Conservation (phyloP, 352 stramenopile genomes). For the Phytophthora pseudosyringae region DNA sequence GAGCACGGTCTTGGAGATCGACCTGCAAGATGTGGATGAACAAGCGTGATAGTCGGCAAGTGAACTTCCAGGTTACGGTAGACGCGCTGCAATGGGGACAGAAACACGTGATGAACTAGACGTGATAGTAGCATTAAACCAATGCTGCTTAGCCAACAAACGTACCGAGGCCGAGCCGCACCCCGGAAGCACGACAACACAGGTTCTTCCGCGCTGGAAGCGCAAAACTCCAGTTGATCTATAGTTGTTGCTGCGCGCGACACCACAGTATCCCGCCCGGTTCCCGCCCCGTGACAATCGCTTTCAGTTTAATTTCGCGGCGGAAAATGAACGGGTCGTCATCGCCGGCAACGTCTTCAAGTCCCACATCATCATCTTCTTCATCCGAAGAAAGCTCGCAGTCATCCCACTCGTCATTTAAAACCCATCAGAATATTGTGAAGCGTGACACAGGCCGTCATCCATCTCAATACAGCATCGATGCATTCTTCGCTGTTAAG, state of each 20-base stretch:
- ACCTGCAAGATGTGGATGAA: no score
- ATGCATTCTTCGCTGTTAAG: not conserved
- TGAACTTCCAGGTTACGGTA: no score
- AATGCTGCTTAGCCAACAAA: no score
- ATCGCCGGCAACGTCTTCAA: not conserved
- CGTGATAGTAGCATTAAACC: no score
- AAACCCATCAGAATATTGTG: not conserved
- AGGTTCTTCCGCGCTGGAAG: no score
- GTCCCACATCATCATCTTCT: not conserved
- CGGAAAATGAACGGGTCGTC: not conserved
- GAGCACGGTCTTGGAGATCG: not conserved
- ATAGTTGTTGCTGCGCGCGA: not conserved
- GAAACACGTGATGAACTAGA: no score
- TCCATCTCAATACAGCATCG: not conserved
- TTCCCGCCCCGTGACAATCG: not conserved
- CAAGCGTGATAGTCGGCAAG: no score
- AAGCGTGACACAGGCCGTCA: not conserved
- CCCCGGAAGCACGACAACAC: no score
- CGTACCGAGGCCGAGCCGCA: no score
- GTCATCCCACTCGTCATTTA: not conserved
- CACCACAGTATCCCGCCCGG: not conserved
- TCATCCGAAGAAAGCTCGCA: not conserved
- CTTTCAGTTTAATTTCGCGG: not conserved
- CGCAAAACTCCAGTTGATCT: no score
- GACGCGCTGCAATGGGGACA: no score